These are phyloP conservation scores for Suillus subalutaceus DNA, from an alignment of 768 basidiomycete species.

Conservation along the genomic window DNA sequence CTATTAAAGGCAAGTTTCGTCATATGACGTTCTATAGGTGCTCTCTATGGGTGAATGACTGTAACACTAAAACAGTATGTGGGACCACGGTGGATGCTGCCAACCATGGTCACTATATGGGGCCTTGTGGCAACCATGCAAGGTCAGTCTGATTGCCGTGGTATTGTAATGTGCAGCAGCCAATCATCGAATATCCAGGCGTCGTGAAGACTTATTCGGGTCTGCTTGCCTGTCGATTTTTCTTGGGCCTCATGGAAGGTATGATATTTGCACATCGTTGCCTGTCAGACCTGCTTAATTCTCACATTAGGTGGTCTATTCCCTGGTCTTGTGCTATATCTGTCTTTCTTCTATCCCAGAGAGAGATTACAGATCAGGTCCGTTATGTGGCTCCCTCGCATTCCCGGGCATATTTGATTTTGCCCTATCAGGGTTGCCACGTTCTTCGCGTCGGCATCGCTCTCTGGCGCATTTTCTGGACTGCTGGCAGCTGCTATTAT, in stretches of 20 bases:
- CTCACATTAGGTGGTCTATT: conserved; percentile 53
- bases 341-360: conserved; percentile 51
- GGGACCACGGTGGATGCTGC: conserved; percentile 63
- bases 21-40: background rate
- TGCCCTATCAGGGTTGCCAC: conserved; percentile 35
- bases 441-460: conserved; percentile 48
- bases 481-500: conserved; percentile 62
- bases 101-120: conserved; percentile 66
- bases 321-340: conserved; percentile 58
- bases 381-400: background rate
- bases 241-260: conserved; percentile 63
- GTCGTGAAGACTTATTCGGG: conserved; percentile 53
- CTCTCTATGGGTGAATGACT: background rate
- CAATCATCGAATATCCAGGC: conserved; percentile 30
- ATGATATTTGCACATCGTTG: conserved; percentile 18
- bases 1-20: conserved; percentile 45
- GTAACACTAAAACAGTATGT: conserved; percentile 28
- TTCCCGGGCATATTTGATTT: conserved; percentile 13
- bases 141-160: conserved; percentile 37
- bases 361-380: conserved; percentile 28
- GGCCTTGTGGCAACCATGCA: conserved; percentile 67
- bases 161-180: background rate
- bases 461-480: conserved; percentile 66
- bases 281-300: background rate
- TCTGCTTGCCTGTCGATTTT: conserved; percentile 50